Percentiles rank a stretch among this genome's conserved stretches.
Evolutionary conservation across 805 yeast genomes (phyloP).

Genomic region (Lipomyces anomalus): DNA sequence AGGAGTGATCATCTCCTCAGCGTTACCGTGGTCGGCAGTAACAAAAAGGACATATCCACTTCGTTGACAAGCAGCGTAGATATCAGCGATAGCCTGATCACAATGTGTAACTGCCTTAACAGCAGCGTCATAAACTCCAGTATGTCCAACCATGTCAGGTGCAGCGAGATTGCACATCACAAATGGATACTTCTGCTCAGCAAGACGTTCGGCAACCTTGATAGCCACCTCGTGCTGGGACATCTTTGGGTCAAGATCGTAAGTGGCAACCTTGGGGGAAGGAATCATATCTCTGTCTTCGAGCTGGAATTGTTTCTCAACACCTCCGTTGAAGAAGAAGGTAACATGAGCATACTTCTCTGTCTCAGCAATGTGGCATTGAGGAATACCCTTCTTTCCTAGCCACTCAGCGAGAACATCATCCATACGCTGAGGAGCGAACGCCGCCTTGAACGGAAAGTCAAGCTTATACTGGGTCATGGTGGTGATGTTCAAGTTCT

Average conservation of each 20-base stretch:
- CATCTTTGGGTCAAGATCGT: constrained; percentile 24
- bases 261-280: constrained; percentile 26
- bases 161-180: constrained; percentile 27
- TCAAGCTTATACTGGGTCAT: constrained; percentile 28
- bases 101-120: constrained; percentile 24
- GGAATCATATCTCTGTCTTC: constrained; percentile 26
- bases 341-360: constrained; percentile 28
- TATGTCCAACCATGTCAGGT: constrained; percentile 28
- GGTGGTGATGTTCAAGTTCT: constrained; percentile 22
- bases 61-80: constrained; percentile 21
- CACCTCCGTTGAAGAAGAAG: constrained; percentile 27
- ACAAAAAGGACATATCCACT: constrained; percentile 21
- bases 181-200: constrained; percentile 23
- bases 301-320: constrained; percentile 24
- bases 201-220: constrained; percentile 21
- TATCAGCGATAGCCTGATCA: constrained; percentile 22
- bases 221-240: constrained; percentile 26
- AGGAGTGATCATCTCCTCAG: constrained; percentile 26
- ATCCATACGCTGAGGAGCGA: constrained; percentile 27
- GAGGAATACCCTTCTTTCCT: constrained; percentile 22
- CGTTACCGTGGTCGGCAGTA: constrained; percentile 27
- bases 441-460: constrained; percentile 24
- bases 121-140: constrained; percentile 26
- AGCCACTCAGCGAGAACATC: constrained; percentile 28
- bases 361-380: constrained; percentile 26